Evolutionary conservation across 1,284 basidiomycete genomes (phyloP).

Genomic region (Ceratobasidium sp.): DNA sequence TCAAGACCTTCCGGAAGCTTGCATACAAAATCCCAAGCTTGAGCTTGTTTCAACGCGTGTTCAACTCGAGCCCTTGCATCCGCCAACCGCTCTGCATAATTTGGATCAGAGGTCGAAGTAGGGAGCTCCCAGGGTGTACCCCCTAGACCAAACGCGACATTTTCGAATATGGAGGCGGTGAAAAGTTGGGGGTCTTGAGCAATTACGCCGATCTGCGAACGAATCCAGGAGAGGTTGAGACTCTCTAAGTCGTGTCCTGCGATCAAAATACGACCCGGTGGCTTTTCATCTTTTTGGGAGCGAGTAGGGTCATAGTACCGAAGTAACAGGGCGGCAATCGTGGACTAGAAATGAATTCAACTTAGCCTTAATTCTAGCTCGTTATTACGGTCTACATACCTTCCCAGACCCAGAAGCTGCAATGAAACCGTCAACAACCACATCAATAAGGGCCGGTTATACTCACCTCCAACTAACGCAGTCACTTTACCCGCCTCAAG

Average conservation of each 20-base stretch:
- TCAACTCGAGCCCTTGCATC: conserved; percentile 52
- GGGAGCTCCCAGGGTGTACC: conserved; percentile 54
- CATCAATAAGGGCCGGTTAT: background rate
- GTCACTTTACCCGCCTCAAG: conserved; percentile 59
- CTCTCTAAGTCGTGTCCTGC: conserved; percentile 57
- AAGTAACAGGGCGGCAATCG: conserved; percentile 59
- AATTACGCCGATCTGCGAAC: conserved; percentile 61
- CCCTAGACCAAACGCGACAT: conserved; percentile 60
- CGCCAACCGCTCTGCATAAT: conserved; percentile 51
- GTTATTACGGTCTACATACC: conserved; percentile 9
- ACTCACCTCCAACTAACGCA: conserved; percentile 60
- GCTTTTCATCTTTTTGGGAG: conserved; percentile 46
- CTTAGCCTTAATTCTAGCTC: background rate
- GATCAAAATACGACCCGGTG: conserved; percentile 53
- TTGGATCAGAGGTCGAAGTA: conserved; percentile 47
- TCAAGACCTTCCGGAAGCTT: conserved; percentile 60
- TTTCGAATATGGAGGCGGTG: conserved; percentile 60
- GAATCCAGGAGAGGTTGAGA: conserved; percentile 60
- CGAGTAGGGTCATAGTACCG: conserved; percentile 61
- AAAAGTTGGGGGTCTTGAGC: conserved; percentile 62
- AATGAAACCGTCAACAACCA: background rate
- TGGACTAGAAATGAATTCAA: conserved; percentile 54
- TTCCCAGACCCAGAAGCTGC: conserved; percentile 60
- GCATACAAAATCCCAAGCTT: conserved; percentile 61
- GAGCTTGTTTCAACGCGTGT: conserved; percentile 56